These are phyloP conservation scores for Boeremia exigua DNA, from an alignment of 2,329 filamentous ascomycete genomes.

Conservation along the genomic window DNA sequence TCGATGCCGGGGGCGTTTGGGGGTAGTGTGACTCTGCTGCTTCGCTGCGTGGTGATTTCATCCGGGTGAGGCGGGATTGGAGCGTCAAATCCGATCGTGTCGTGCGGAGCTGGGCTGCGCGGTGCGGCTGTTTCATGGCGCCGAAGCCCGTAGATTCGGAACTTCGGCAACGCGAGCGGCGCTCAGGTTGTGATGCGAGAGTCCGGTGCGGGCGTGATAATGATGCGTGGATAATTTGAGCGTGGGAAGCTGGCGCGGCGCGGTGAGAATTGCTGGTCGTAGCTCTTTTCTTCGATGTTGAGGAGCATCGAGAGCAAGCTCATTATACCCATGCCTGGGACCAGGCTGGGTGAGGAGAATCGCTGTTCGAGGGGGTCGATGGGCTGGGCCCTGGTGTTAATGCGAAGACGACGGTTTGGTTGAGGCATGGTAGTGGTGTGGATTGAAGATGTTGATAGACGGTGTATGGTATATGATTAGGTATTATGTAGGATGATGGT, in stretches of 20 bases:
- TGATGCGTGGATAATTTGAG: slow-evolving; percentile 13
- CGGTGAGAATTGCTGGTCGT: slow-evolving; percentile 15
- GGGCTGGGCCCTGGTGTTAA: slow-evolving; percentile 4
- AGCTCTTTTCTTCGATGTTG: slow-evolving; percentile 18
- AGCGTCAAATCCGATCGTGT: no score
- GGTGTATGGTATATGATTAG: not conserved
- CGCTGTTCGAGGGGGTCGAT: slow-evolving; percentile 17
- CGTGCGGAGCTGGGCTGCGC: no score
- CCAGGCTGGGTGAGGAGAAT: slow-evolving; percentile 15
- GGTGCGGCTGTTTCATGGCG: no score
- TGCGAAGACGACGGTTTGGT: slow-evolving; percentile 12
- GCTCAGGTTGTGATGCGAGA: slow-evolving; percentile 11
- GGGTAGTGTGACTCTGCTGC: no score
- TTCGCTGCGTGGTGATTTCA: no score
- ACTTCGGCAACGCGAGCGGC: no score
- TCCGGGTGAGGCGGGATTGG: no score
- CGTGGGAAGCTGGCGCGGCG: slow-evolving; percentile 16
- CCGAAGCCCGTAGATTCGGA: no score
- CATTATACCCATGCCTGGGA: slow-evolving; percentile 18
- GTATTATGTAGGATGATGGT: slow-evolving; percentile 1
- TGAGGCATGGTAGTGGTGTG: slow-evolving; percentile 3
- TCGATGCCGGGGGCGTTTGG: no score
- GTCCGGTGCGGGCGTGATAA: slow-evolving; percentile 11
- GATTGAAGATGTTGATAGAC: not conserved
- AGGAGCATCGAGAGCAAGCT: slow-evolving; percentile 16